These are phyloP conservation scores for Microsporum ferrugineum DNA, from an alignment of 2,329 filamentous ascomycete genomes.

Conservation along the genomic window DNA sequence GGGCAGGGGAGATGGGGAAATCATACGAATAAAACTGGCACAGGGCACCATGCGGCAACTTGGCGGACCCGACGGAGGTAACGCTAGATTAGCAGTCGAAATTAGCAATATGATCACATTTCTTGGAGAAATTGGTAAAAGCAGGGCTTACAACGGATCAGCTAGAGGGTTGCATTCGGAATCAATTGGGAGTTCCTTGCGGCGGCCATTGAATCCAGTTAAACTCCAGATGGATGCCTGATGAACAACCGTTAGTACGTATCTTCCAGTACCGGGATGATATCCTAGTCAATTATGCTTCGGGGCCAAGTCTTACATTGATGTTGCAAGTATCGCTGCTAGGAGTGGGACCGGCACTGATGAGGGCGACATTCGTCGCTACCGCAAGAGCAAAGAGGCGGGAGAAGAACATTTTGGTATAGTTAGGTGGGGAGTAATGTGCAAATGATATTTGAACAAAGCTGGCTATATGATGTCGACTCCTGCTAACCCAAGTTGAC, in stretches of 20 bases:
- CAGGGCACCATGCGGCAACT: neutral
- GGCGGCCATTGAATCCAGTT: neutral
- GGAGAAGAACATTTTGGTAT: conserved; percentile 1
- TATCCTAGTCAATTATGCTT: neutral
- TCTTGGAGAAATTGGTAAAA: neutral
- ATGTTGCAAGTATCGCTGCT: neutral
- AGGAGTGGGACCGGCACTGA: neutral
- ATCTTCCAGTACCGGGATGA: neutral
- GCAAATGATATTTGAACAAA: neutral
- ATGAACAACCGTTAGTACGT: neutral
- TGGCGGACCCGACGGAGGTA: neutral
- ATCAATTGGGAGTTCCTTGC: conserved; percentile 1
- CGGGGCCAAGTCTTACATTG: neutral
- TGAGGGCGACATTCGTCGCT: neutral
- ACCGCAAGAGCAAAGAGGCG: neutral
- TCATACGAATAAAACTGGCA: neutral
- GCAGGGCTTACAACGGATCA: neutral
- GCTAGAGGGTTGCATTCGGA: neutral
- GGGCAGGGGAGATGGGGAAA: neutral
- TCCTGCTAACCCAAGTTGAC: neutral
- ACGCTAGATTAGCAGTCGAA: neutral
- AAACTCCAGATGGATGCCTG: neutral
- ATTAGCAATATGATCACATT: neutral
- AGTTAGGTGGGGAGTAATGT: neutral
- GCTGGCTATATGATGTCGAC: neutral